Base-by-base conservation (phyloP, 495 filamentous ascomycete genomes). In the Neurospora sp. region DNA sequence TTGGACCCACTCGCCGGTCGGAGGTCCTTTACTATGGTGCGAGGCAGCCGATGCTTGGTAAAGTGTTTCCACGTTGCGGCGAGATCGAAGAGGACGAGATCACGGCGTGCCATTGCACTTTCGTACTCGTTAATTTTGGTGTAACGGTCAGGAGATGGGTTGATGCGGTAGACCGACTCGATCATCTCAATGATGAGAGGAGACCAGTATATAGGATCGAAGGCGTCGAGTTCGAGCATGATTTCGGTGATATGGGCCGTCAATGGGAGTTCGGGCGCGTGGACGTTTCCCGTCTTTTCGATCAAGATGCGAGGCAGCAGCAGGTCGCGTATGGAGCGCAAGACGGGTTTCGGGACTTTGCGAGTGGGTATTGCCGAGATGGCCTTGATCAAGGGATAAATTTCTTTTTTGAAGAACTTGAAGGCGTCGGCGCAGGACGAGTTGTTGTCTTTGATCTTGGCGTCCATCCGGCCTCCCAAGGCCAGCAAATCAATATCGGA, bases 61-160 rank as follows among this genome's bases (percentile, higher is more conserved):
- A 84, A 79, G 31, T 78, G 71, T 38, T 78, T 76, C 83, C 83
- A 85, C 12, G 83, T 79, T 11, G 80, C 80, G 9, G 82, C 69
- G 5, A 85, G 77, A 72, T 85, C 83, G 27, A 69, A 73, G 2
- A 85, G 75, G 65, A 85, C 77, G 40, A 31, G 76, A 46, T 83
- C 75, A 18, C 79, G 78, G 35, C 70, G 74, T 16, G 72, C 74
- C 75, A 81, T 79, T 37, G 73, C 68, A 12, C 65, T 77, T 39
- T 79, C 78, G 61, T 74, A 76, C n/a, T 70, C 59, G 4, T 75
- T 68, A 14, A 78, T 61, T 16, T 76, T 78, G 12, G 68, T 14
- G 61, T 76, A 80, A 7, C 70, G 71, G 35, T 76, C 73, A 10
- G 77, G 73, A 14, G 75, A 72, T 9, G 77, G 71, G 44, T 73